phyloP scores from a whole-genome alignment of 192 early-diverging fungal species.

The Gonapodya prolifera region DNA sequence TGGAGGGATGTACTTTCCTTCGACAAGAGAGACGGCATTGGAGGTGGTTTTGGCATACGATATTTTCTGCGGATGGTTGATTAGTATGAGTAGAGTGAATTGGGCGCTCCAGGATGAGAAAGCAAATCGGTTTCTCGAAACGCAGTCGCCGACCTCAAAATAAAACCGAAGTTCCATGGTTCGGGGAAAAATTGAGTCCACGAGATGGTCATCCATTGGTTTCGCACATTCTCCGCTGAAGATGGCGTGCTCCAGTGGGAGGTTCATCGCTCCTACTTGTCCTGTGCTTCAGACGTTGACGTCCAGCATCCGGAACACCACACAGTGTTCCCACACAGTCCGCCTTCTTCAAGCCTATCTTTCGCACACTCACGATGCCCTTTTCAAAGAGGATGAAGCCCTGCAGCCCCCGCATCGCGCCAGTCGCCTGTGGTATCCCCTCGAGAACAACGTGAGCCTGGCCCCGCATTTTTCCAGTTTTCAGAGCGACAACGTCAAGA shows the following conservation, averaged over 20 bases:
- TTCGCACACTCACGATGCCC: conserved; percentile 64
- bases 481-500: conserved; percentile 72
- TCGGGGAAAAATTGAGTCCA: too few relatives aligned
- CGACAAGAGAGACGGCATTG: neutral
- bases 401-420: conserved; percentile 74
- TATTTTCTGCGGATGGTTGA: neutral
- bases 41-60: neutral
- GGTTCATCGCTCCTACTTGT: too few relatives aligned
- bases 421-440: conserved; percentile 71
- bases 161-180: too few relatives aligned
- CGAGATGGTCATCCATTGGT: too few relatives aligned
- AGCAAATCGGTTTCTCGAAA: too few relatives aligned
- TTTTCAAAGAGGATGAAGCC: conserved; percentile 77
- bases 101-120: too few relatives aligned
- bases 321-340: too few relatives aligned
- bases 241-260: too few relatives aligned
- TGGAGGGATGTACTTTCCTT: neutral
- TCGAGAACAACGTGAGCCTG: conserved; percentile 89
- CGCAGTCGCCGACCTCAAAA: too few relatives aligned
- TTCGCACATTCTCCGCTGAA: too few relatives aligned
- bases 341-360: too few relatives aligned
- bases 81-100: too few relatives aligned
- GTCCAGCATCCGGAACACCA: neutral
- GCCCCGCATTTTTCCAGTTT: conserved; percentile 72
- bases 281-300: neutral